Conservation (phyloP, 768 basidiomycete genomes). For the Leccinum ochraceum region DNA sequence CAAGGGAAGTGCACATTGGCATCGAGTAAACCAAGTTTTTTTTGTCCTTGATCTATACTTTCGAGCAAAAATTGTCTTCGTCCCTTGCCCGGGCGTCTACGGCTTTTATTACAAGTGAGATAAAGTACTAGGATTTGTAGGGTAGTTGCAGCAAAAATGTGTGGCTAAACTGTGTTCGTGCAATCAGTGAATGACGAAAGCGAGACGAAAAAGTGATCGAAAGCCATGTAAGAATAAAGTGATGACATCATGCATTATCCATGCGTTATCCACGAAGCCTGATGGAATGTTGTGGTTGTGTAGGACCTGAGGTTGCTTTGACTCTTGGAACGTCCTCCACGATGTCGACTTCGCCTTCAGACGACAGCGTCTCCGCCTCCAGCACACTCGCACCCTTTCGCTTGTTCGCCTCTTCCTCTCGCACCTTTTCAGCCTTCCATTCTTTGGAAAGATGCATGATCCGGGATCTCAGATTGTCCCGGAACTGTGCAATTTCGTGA, state of each 20-base stretch:
- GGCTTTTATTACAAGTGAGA: constrained; percentile 15
- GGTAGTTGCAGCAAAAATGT: constrained; percentile 15
- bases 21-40: background rate
- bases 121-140: constrained; percentile 18
- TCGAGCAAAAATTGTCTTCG: background rate
- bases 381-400: constrained; percentile 22
- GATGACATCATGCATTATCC: constrained; percentile 7
- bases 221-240: constrained; percentile 5
- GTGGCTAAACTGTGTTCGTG: constrained; percentile 1
- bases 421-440: constrained; percentile 48
- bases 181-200: constrained; percentile 7
- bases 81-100: background rate
- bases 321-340: constrained; percentile 31
- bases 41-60: background rate
- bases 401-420: constrained; percentile 36
- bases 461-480: constrained; percentile 43
- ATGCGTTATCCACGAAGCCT: constrained; percentile 29
- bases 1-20: background rate
- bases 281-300: constrained; percentile 7
- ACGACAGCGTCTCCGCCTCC: constrained; percentile 26
- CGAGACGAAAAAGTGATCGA: constrained; percentile 1
- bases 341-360: constrained; percentile 44
- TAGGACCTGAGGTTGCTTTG: constrained; percentile 13
- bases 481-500: constrained; percentile 44
- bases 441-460: constrained; percentile 51